These are phyloP conservation scores for Hemerocallis citrina DNA, from an alignment of 106 monocot species.

Conservation along the genomic window DNA sequence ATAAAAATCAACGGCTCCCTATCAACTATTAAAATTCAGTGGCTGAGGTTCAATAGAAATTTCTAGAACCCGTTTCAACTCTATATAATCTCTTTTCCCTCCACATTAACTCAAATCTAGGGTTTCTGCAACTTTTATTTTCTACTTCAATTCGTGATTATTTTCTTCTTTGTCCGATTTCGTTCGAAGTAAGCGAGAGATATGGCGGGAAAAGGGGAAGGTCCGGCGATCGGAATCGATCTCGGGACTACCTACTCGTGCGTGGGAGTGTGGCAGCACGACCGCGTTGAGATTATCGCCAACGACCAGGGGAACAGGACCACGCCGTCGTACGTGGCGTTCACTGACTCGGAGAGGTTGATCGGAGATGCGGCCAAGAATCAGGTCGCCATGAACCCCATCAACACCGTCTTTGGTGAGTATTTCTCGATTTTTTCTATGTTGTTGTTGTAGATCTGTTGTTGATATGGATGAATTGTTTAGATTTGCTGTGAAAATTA, in stretches of 20 bases:
- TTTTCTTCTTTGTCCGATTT: neutral
- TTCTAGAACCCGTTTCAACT: neutral
- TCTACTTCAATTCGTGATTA: neutral
- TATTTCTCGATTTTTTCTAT: neutral
- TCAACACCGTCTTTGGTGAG: conserved; percentile 46
- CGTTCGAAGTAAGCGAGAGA: neutral
- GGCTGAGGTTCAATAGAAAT: neutral
- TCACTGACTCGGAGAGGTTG: conserved; percentile 44
- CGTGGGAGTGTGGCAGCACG: conserved; percentile 54
- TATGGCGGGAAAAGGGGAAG: conserved; percentile 55
- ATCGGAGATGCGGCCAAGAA: conserved; percentile 56
- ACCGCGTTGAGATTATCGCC: conserved; percentile 51
- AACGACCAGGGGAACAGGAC: conserved; percentile 56
- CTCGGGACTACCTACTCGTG: conserved; percentile 58
- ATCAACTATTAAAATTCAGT: neutral
- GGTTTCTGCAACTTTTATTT: neutral
- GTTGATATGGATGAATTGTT: neutral
- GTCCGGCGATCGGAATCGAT: conserved; percentile 61
- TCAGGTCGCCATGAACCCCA: conserved; percentile 51
- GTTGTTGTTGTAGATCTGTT: neutral
- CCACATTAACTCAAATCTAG: neutral
- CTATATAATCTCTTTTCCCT: neutral
- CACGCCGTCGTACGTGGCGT: conserved; percentile 50
- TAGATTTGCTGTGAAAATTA: neutral
- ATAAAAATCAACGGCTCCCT: neutral